Evolutionary conservation across 768 basidiomycete species (phyloP), one percentile per base, ranked within the genome.

Genomic region (Xerocomus potaroensis): DNA sequence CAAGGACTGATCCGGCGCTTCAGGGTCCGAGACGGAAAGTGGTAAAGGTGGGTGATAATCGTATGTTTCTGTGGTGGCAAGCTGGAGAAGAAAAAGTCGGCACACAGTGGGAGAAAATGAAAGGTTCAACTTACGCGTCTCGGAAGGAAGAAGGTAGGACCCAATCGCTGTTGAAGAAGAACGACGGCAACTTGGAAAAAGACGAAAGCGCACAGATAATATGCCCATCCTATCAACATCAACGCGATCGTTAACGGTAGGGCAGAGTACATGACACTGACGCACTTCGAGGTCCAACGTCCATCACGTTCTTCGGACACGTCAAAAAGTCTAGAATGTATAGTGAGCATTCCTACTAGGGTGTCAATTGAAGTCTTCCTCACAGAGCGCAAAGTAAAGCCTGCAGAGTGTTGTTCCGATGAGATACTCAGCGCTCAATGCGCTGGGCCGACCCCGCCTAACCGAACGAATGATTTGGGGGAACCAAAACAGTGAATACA

Each of bases 21-120:
- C 90, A 0, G 84, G 62, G 58, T 91, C 87, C 1, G 83, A 74
- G 2, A 78, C 53, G 16, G 59, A 51, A 12, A 52, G 45, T 1
- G 88, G 84, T 31, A 95, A 68, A 3, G 76, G 72, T 8, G 91
- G 92, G 63, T 94, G 92, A 58, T 95, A 96, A 61, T 96, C 79
- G 67, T 94, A 90, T 15, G 72, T 66, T 55, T 84, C 79, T 6
- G 73, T 66, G 16, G 72, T 70, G 3, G 76, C 71, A 51, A 79
- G 84, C 87, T 91, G 47, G 16, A 41, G 18, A n/a, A 14, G 9
- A 5, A 15, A 8, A 2, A 4, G 9, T 46, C 8, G 45, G 5
- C 10, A 36, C 6, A 15, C 7, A 15, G 5, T 4, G n/a, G 3
- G 9, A 5, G 14, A 12, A 36, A 27, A 9, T 29, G 15, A 21